These are phyloP conservation scores for Persicaria tinctoria DNA, from an alignment of 148 eudicot genomes.

Conservation along the genomic window DNA sequence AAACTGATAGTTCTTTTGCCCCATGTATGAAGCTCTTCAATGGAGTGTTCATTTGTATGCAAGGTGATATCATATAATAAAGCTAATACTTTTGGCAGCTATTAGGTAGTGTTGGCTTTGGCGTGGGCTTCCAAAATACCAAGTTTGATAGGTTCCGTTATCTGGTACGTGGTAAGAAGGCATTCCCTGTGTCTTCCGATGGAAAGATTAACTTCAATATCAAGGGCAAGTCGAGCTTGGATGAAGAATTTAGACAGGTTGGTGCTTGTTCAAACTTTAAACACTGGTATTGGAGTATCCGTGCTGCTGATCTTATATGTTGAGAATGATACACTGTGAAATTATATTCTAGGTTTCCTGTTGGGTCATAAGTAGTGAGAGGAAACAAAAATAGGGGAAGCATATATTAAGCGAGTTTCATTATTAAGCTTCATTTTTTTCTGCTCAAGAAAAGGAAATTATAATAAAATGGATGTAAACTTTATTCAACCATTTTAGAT, in stretches of 20 bases:
- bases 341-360: background rate
- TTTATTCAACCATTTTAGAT: background rate
- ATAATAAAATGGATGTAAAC: background rate
- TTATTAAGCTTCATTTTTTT: background rate
- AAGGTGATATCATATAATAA: conserved; percentile 2
- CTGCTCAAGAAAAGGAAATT: background rate
- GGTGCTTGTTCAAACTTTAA: conserved; percentile 4
- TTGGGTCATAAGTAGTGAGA: background rate
- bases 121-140: conserved; percentile 57
- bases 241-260: conserved; percentile 69
- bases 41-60: background rate
- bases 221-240: conserved; percentile 63
- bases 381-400: background rate
- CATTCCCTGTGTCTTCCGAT: conserved; percentile 58
- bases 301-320: background rate
- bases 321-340: background rate
- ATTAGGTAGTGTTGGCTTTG: conserved; percentile 61
- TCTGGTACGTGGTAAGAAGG: conserved; percentile 56
- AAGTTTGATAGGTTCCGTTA: conserved; percentile 52
- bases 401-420: background rate
- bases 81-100: conserved; percentile 28
- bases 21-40: background rate
- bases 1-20: background rate
- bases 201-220: conserved; percentile 44
- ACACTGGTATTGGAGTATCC: background rate